Percentiles rank a stretch among this genome's conserved stretches.
Evolutionary conservation across 176 grass and related monocot genomes (phyloP).

Genomic region (Saccharum officinarum): DNA sequence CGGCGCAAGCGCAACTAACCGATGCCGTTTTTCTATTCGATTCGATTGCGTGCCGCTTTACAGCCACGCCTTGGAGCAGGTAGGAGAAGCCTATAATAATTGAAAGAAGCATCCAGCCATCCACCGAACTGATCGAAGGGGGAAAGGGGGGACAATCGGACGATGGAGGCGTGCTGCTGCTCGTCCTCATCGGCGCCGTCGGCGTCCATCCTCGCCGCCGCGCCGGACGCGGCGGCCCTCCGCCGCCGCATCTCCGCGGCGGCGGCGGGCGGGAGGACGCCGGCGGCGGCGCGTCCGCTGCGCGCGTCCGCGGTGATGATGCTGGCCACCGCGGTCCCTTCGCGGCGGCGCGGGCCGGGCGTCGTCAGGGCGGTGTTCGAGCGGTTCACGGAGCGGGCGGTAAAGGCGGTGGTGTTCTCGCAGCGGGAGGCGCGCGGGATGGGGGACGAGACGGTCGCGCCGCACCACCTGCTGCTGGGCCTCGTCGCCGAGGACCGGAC

Average conservation of each 20-base stretch:
- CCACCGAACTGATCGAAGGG: slow-evolving; percentile 11
- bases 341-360: not conserved
- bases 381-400: slow-evolving; percentile 89
- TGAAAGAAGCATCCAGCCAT: slow-evolving; percentile 15
- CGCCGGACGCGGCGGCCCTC: not conserved
- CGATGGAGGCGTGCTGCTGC: slow-evolving; percentile 64
- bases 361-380: slow-evolving; percentile 77
- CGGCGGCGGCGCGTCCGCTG: slow-evolving; percentile 11
- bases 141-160: not conserved
- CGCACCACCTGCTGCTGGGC: slow-evolving; percentile 93
- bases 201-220: slow-evolving; percentile 39
- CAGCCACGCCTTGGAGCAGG: slow-evolving; percentile 24
- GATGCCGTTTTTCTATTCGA: slow-evolving; percentile 30
- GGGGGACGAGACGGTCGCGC: slow-evolving; percentile 69
- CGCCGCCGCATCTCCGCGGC: slow-evolving; percentile 22
- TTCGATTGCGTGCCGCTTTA: slow-evolving; percentile 32
- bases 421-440: slow-evolving; percentile 89
- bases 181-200: slow-evolving; percentile 43
- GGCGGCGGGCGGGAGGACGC: not conserved
- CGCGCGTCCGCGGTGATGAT: slow-evolving; percentile 9
- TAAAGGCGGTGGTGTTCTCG: slow-evolving; percentile 74
- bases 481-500: slow-evolving; percentile 80
- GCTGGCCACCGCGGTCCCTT: not conserved
- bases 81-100: slow-evolving; percentile 28
- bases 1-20: not conserved